Base-by-base conservation (phyloP, 2,329 filamentous ascomycete genomes). In the Myotisia sp. region DNA sequence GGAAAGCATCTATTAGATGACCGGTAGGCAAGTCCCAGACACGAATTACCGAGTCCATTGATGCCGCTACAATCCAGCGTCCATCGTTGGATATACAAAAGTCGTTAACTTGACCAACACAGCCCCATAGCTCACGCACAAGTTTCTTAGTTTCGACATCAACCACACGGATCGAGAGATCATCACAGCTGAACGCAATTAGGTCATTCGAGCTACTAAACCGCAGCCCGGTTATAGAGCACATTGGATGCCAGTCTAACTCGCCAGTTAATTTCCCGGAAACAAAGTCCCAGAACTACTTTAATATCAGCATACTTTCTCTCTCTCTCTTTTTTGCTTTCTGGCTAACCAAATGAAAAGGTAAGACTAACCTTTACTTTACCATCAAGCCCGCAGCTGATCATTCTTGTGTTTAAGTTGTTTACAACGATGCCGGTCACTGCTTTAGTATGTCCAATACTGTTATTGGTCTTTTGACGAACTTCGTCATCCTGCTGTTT, bases 21-120 rank as follows among this genome's bases (percentile, higher is more conserved):
- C 85, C 87, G 0, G 92, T 98, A 0, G 90, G 84, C 18, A 98
- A 65, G 60, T 98, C 92, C 85, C 90, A 98, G 5, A 95, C 74
- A 26, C 90, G 74, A 33, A 94, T 64, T 4, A 84, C 64, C 1
- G 75, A 74, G 50, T 92, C 83, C 49, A 80, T 76, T 0, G 84
- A 85, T 8, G 85, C 80, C 14, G 85, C 83, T 37, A 94, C 74
- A 44, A 98, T 75, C 90, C 90, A 98, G 37, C 85, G 74, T 6
- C 87, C 87, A 53, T 95, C 86, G 44, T 76, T 82, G 3, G 87
- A 95, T 59, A 98, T 95, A 48, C 74, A 78, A 39, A 86, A 76
- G 56, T 90, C 82, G 48, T 79, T 84, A 45, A 90, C 77, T 36
- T 68, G 63, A 9, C 72, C 75, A 21, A 72, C 65, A 37, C 79